Evolutionary conservation across 495 filamentous ascomycete genomes (phyloP).

Genomic region (Podospora sp.): DNA sequence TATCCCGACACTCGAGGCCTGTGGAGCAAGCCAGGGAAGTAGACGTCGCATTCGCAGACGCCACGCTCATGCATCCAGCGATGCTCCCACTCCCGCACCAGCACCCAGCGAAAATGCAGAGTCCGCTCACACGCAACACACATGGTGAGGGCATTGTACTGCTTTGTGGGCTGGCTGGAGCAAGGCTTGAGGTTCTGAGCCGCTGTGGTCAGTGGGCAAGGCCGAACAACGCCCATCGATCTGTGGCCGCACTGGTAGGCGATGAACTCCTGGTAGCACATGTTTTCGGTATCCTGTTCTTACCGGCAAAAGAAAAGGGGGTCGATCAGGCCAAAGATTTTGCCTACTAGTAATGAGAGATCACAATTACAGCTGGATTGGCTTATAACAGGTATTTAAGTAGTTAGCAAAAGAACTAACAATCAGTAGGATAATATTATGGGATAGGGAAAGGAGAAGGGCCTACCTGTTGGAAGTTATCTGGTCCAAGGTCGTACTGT

Average conservation of each 20-base stretch:
- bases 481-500: background rate
- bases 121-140: constrained; percentile 43
- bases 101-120: constrained; percentile 43
- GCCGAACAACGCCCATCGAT: constrained; percentile 38
- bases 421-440: background rate
- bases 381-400: no score
- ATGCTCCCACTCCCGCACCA: constrained; percentile 49
- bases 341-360: background rate
- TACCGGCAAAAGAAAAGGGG: background rate
- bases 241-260: constrained; percentile 51
- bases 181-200: constrained; percentile 40
- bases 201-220: constrained; percentile 47
- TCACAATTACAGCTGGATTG: background rate
- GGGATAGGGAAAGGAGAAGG: background rate
- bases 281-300: constrained; percentile 13
- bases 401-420: no score
- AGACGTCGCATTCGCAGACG: constrained; percentile 42
- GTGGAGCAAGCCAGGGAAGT: constrained; percentile 39
- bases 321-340: background rate
- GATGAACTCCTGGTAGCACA: constrained; percentile 49
- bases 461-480: background rate
- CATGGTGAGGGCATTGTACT: constrained; percentile 38
- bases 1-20: constrained; percentile 34
- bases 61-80: constrained; percentile 52
- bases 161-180: constrained; percentile 27